A percentile compares a stretch with the other conserved stretches of the same genome.
Conservation (phyloP, 164 flowering plant genomes). For the Santalum album region DNA sequence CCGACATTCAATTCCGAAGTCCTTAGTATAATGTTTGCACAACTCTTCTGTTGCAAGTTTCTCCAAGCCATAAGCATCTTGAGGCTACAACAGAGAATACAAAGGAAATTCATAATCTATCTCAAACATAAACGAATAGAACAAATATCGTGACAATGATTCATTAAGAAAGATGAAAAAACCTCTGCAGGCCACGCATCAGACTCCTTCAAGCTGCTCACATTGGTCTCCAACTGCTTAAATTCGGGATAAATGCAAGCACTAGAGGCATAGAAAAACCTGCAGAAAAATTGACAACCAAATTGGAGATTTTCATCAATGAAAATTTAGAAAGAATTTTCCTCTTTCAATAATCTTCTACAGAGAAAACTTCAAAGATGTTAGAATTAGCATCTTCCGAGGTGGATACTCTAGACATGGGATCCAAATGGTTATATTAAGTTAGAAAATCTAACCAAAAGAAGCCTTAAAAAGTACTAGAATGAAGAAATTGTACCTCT, state of each 20-base stretch:
- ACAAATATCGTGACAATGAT: neutral
- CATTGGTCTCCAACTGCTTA: slow-evolving; percentile 97
- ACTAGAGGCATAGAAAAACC: slow-evolving; percentile 97
- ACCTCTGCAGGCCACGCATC: slow-evolving; percentile 99
- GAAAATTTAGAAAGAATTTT: too few species aligned
- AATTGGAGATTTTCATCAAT: too few species aligned
- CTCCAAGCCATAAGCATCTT: slow-evolving; percentile 99
- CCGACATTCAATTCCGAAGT: slow-evolving; percentile 93
- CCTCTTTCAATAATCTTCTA: too few species aligned
- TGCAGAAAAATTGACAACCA: slow-evolving; percentile 15
- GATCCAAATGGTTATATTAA: too few species aligned
- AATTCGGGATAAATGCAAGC: slow-evolving; percentile 98
- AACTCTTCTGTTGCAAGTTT: slow-evolving; percentile 95
- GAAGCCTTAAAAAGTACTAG: too few species aligned
- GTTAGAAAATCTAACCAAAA: too few species aligned
- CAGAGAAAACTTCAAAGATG: too few species aligned
- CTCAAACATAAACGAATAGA: neutral
- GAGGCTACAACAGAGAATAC: slow-evolving; percentile 52
- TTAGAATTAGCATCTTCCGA: neutral
- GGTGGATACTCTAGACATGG: neutral
- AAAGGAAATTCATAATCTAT: slow-evolving; percentile 1
- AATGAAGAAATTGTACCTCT: slow-evolving; percentile 43
- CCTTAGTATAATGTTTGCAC: slow-evolving; percentile 95
- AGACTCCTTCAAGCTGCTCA: slow-evolving; percentile 93
- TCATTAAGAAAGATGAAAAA: neutral